Base-by-base conservation (phyloP, 306 rosid species). In the Rosa chinensis region DNA sequence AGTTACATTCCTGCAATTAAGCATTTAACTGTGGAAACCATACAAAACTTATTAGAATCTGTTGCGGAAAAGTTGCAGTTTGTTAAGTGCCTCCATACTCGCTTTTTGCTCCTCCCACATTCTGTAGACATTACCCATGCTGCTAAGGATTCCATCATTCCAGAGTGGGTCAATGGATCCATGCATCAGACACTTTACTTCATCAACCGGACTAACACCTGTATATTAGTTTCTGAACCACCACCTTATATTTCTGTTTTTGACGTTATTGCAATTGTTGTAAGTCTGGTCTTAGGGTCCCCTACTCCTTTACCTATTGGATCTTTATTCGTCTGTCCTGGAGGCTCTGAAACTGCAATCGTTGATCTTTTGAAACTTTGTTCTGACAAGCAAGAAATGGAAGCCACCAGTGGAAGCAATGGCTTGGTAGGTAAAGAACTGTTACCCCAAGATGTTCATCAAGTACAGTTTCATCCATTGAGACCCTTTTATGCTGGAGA, bases 401-500 rank as follows among this genome's bases (percentile, higher is more conserved):
- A 88, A 82, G 80, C 90, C 67, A 62, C 78, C 50, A 82, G 45
- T 79, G 95, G 92, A 83, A 85, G 79, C 66, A 87, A 61, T 80
- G 88, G 85, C 87, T 78, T 91, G 82, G 78, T 87, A 71, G 99
- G 99, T 59, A 92, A 84, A 76, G 97, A 94, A 78, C 83, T 94
- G 47, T 77, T 94, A 80, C 86, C 97, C 42, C 99, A 94, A 87
- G 97, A 94, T 85, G 97, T 94, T 53, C 94, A 79, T 77, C 99
- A 91, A 83, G 89, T 94, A 77, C 99, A 94, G 84, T 82, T 94
- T 84, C 99, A 94, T 87, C 99, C 97, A 1, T 79, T 94, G 83
- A 89, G 99, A 80, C 99, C 99, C 77, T 94, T 94, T 76, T 94
- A 92, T 72, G 90, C 93, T 23, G 97, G 95, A 70, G 99, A 94